phyloP scores from a whole-genome alignment of 225 moss, liverwort and hornwort species.

The Lunularia cruciata region DNA sequence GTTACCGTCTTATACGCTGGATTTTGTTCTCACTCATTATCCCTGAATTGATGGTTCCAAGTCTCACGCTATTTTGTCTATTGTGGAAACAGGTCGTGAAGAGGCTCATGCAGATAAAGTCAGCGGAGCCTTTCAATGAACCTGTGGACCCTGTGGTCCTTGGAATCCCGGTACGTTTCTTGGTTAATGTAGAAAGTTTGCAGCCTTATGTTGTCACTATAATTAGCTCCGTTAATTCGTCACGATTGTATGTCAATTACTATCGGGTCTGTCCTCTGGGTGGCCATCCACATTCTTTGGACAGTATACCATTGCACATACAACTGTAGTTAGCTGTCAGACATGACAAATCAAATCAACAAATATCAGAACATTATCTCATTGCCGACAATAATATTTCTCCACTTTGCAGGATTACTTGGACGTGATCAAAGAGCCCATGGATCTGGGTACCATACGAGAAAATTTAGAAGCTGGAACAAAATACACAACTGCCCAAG shows the following conservation, averaged over 20 bases:
- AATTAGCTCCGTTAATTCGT: background rate
- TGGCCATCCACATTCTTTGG: too few relatives aligned
- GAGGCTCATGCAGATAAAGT: constrained; percentile 89
- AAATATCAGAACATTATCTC: too few relatives aligned
- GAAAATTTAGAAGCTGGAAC: constrained; percentile 73
- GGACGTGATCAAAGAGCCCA: constrained; percentile 70
- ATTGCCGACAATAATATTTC: background rate
- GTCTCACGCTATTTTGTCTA: background rate
- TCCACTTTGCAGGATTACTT: constrained; percentile 62
- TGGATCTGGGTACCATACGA: constrained; percentile 92
- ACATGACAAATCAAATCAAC: too few relatives aligned
- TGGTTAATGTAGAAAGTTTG: background rate
- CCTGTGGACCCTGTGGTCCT: constrained; percentile 86
- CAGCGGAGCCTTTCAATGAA: constrained; percentile 85
- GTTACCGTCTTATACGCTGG: background rate
- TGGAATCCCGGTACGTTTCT: constrained; percentile 59
- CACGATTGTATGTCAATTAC: background rate
- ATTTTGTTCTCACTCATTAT: background rate
- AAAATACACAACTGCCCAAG: constrained; percentile 55
- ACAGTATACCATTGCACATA: too few relatives aligned
- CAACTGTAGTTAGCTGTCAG: too few relatives aligned
- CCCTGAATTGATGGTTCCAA: too few relatives aligned
- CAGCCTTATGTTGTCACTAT: background rate
- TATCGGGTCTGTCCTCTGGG: background rate
- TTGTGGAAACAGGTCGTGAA: constrained; percentile 65